Conservation (phyloP, 768 basidiomycete species). For the Boletus huronensis region DNA sequence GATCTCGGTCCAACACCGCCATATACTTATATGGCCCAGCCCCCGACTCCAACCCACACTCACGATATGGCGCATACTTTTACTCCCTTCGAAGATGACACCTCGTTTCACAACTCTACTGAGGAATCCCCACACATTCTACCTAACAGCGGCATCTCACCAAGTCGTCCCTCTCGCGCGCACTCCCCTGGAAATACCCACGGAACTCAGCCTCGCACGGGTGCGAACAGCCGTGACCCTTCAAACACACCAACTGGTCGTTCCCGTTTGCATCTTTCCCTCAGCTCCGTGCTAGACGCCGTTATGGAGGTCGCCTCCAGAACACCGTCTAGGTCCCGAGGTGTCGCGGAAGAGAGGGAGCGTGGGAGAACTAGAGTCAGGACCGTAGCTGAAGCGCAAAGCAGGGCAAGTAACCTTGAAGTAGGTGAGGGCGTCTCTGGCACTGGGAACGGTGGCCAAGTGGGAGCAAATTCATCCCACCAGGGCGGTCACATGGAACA, state of each 20-base stretch:
- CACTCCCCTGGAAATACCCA: constrained; percentile 3
- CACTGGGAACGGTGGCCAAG: neutral
- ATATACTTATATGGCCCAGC: constrained; percentile 9
- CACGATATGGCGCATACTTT: neutral
- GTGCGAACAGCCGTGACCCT: neutral
- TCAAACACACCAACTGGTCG: neutral
- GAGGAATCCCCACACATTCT: constrained; percentile 13
- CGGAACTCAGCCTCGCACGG: neutral
- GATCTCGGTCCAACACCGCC: constrained; percentile 27
- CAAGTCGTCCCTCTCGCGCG: neutral
- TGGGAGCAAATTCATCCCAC: neutral
- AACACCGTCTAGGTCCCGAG: constrained; percentile 16
- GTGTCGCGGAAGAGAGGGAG: constrained; percentile 34
- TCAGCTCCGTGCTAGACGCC: constrained; percentile 15
- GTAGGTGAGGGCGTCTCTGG: neutral
- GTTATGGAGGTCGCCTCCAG: constrained; percentile 20
- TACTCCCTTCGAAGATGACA: neutral
- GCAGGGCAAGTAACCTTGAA: neutral
- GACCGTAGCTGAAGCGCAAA: neutral
- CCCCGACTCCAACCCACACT: neutral
- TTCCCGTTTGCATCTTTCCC: constrained; percentile 19
- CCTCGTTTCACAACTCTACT: constrained; percentile 34
- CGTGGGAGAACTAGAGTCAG: constrained; percentile 24
- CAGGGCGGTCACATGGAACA: constrained; percentile 1
- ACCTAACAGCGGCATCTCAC: neutral